These are phyloP conservation scores for Meira nashicola DNA, from an alignment of 1,284 basidiomycete species.

Conservation along the genomic window DNA sequence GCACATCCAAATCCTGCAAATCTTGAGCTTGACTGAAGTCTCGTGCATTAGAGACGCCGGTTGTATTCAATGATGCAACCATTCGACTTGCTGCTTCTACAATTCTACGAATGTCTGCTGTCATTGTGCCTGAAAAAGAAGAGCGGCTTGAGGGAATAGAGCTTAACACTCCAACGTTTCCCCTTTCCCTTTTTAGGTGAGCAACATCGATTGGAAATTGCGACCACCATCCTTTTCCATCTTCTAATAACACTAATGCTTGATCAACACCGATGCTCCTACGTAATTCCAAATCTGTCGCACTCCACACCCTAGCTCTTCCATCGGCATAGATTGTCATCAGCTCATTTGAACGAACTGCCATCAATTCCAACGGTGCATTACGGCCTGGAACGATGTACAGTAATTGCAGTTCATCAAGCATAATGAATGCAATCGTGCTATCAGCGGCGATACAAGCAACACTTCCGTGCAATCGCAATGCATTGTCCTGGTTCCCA, in stretches of 20 bases:
- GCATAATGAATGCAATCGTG: constrained; percentile 69
- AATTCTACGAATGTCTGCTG: constrained; percentile 41
- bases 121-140: constrained; percentile 16
- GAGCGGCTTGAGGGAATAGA: constrained; percentile 5
- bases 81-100: constrained; percentile 35
- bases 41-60: not conserved
- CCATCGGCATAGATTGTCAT: constrained; percentile 72
- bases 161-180: not conserved
- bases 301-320: constrained; percentile 80
- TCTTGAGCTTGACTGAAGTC: not conserved
- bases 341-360: constrained; percentile 67
- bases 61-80: not conserved
- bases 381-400: constrained; percentile 71
- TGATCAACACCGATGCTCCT: constrained; percentile 73
- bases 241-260: constrained; percentile 67
- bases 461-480: constrained; percentile 65
- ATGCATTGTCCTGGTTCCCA: constrained; percentile 46
- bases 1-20: not conserved
- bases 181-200: not conserved
- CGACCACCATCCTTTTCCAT: constrained; percentile 36
- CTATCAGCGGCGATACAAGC: constrained; percentile 74
- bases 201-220: not conserved
- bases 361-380: constrained; percentile 62
- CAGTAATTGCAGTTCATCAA: constrained; percentile 63
- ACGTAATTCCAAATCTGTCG: constrained; percentile 77